These are phyloP conservation scores for Tolypocladium capitatum DNA, from an alignment of 2,329 filamentous ascomycete species.

Conservation along the genomic window DNA sequence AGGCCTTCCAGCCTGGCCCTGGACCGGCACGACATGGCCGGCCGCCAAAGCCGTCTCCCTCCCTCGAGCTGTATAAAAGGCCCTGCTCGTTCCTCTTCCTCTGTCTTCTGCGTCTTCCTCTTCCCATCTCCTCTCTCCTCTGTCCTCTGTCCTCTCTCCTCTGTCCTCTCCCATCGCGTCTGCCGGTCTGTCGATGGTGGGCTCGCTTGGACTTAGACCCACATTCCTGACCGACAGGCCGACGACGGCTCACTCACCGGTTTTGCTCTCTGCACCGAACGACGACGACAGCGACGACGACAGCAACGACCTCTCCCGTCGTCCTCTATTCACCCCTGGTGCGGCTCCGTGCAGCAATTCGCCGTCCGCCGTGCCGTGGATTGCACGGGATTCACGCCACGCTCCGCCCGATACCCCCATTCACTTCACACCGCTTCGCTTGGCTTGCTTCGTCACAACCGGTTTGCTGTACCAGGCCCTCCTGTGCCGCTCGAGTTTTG, in stretches of 20 bases:
- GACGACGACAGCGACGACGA: too few species aligned
- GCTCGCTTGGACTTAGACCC: background rate
- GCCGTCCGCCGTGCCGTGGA: background rate
- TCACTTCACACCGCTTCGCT: background rate
- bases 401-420: background rate
- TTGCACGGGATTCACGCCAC: background rate
- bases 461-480: too few species aligned
- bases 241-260: background rate
- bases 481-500: too few species aligned
- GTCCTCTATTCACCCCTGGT: background rate
- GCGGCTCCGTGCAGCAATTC: background rate
- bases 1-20: too few species aligned
- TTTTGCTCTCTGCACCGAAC: background rate
- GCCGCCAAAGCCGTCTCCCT: too few species aligned
- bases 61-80: background rate
- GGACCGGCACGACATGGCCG: too few species aligned
- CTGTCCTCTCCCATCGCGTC: too few species aligned
- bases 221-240: background rate
- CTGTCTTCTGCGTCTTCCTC: background rate
- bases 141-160: too few species aligned
- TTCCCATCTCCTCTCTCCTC: too few species aligned
- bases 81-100: background rate
- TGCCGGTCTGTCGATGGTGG: background rate
- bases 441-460: too few species aligned
- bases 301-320: background rate